Percentiles rank a stretch among this genome's conserved stretches.
These are phyloP conservation scores for Monosiga brevicollis DNA, from an alignment of 78 protist species.

Conservation along the genomic window DNA sequence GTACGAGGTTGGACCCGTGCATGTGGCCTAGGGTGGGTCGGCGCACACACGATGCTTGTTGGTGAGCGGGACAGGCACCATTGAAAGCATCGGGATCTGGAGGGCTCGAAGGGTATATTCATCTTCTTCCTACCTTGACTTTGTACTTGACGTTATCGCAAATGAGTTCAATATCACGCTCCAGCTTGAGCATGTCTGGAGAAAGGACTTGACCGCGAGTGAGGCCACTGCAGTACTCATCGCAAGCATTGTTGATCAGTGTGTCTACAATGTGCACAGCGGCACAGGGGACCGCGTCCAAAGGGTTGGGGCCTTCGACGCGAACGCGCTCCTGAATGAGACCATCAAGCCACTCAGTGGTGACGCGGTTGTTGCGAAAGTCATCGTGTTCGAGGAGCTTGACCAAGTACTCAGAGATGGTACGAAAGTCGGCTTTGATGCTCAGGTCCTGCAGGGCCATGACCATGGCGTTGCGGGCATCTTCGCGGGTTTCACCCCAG, in stretches of 20 bases:
- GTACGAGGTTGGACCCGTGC: slow-evolving; percentile 26
- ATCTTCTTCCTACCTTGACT: neutral
- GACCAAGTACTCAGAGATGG: slow-evolving; percentile 76
- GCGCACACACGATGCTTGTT: slow-evolving; percentile 14
- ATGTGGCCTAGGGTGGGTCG: too few relatives aligned
- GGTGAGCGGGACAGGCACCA: too few relatives aligned
- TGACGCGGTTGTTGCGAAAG: slow-evolving; percentile 52
- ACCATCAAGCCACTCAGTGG: slow-evolving; percentile 86
- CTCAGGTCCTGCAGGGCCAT: slow-evolving; percentile 76
- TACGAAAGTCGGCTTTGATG: slow-evolving; percentile 86
- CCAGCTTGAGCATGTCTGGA: slow-evolving; percentile 18
- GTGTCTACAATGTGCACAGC: slow-evolving; percentile 48
- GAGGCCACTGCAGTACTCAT: neutral
- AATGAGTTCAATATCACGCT: slow-evolving; percentile 38
- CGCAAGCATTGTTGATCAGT: neutral
- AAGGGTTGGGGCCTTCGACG: slow-evolving; percentile 20
- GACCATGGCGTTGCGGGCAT: slow-evolving; percentile 62
- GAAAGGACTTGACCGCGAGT: slow-evolving; percentile 47
- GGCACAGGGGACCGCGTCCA: slow-evolving; percentile 59
- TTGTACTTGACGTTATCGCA: slow-evolving; percentile 41
- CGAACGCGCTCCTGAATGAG: slow-evolving; percentile 22
- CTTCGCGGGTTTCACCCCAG: slow-evolving; percentile 68
- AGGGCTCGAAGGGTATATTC: too few relatives aligned
- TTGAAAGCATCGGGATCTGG: too few relatives aligned
- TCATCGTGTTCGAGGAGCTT: slow-evolving; percentile 56